Base-by-base conservation (phyloP, 140 eudicot species). In the Stevia rebaudiana region DNA sequence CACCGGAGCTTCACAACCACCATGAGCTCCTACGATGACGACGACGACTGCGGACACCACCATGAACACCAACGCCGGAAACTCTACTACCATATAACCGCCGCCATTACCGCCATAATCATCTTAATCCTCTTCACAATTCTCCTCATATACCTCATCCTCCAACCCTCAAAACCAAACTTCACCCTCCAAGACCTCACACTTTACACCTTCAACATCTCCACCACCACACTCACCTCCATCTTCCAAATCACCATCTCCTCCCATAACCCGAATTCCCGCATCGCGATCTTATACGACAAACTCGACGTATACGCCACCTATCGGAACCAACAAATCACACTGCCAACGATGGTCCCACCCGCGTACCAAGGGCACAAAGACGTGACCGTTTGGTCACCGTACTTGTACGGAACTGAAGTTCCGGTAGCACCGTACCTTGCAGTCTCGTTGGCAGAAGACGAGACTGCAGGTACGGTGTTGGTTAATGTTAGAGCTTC, bases 361-460 rank as follows among this genome's bases (percentile, higher is more conserved):
- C 22, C 81, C 0, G 16, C 86, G 0, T 87, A 87, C 81, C 95
- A 87, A 43, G 94, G 91, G 17, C 95, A 87, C 64, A 80, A 87
- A n/a, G 98, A 90, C 11, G 49, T 76, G 35, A 63, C 73, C 5
- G 71, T 82, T 4, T 90, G 98, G 95, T 90, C 95, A 0, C 98
- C 95, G 0, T 84, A 78, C 48, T 12, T 90, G 51, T 80, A 69
- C 44, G 98, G 94, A 0, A 75, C 40, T 3, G 64, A 73, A 0
- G 90, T 86, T 5, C 97, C 97, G 0, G 67, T 87, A 31, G 95
- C 97, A 5, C 95, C 95, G 13, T 76, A 68, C 54, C 51, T 78
- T 0, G 83, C 71, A 0, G 28, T 21, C 18, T 61, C 80, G 0
- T 41, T 90, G 63, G 42, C 12, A 0, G 77, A 87, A 44, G 97